phyloP scores from a whole-genome alignment of 306 rosid species.

The Sophora flavescens region DNA sequence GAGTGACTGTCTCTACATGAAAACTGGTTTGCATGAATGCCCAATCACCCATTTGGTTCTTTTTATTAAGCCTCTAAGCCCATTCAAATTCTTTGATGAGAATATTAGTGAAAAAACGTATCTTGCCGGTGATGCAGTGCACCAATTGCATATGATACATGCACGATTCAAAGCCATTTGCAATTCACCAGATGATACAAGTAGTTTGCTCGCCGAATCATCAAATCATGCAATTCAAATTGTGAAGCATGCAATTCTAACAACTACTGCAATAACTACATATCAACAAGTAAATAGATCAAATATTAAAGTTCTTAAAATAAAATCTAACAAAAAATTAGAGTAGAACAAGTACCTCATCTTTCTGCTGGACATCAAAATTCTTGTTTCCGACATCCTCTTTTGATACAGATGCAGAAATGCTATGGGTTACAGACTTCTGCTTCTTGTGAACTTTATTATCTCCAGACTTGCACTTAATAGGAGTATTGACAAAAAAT shows the following conservation, averaged over 20 bases:
- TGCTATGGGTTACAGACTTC: conserved; percentile 61
- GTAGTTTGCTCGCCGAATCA: neutral
- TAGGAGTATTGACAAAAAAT: conserved; percentile 48
- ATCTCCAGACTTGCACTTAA: conserved; percentile 59
- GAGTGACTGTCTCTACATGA: too few relatives aligned
- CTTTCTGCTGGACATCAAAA: conserved; percentile 62
- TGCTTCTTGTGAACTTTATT: conserved; percentile 69
- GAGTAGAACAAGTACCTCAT: conserved; percentile 67
- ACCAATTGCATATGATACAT: neutral
- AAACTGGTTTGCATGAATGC: too few relatives aligned
- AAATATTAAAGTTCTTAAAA: conserved; percentile 27
- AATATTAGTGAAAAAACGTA: too few relatives aligned
- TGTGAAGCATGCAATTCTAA: neutral
- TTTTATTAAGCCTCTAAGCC: too few relatives aligned
- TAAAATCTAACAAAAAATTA: conserved; percentile 31
- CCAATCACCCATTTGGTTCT: too few relatives aligned
- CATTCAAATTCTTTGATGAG: too few relatives aligned
- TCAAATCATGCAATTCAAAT: neutral
- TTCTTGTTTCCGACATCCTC: conserved; percentile 63
- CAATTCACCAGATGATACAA: neutral
- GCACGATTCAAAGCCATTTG: neutral
- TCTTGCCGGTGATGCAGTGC: neutral
- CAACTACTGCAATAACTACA: conserved; percentile 29
- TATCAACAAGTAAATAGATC: conserved; percentile 25
- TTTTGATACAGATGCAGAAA: conserved; percentile 61